Conservation (phyloP, 225 moss, liverwort and hornwort genomes). For the Polytrichum commune region DNA sequence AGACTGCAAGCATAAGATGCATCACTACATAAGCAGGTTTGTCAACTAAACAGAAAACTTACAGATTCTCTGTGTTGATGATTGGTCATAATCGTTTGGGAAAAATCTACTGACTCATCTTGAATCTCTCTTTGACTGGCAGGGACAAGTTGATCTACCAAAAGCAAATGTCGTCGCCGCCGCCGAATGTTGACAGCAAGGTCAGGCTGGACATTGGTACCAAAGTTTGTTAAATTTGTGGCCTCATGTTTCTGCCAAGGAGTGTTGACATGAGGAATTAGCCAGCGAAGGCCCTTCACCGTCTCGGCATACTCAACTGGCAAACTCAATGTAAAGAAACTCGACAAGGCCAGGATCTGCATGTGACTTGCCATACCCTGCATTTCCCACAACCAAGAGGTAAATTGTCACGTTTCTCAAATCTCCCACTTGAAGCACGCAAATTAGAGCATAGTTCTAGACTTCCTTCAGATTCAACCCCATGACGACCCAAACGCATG, state of each 20-base stretch:
- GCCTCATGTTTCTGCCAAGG: conserved; percentile 66
- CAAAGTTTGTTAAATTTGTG: conserved; percentile 31
- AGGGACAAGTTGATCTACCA: background rate
- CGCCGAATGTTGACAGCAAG: conserved; percentile 30
- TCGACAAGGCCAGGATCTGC: conserved; percentile 83
- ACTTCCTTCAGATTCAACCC: too few relatives aligned
- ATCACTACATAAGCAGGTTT: too few relatives aligned
- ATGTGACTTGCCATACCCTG: conserved; percentile 94
- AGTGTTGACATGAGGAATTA: conserved; percentile 76
- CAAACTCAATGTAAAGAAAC: conserved; percentile 75
- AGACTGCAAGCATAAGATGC: too few relatives aligned
- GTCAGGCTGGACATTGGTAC: conserved; percentile 33
- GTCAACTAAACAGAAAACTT: too few relatives aligned
- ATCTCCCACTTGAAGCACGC: too few relatives aligned
- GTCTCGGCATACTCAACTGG: conserved; percentile 86
- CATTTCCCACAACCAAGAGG: background rate
- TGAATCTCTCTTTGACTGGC: too few relatives aligned
- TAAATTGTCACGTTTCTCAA: too few relatives aligned
- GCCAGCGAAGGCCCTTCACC: conserved; percentile 83
- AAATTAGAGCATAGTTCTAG: too few relatives aligned
- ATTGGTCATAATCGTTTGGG: too few relatives aligned
- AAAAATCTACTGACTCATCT: too few relatives aligned
- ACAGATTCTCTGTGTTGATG: too few relatives aligned
- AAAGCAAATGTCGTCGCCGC: conserved; percentile 35
- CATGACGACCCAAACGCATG: too few relatives aligned